These are phyloP conservation scores for Breviolum minutum DNA, from an alignment of 73 alveolate species.

Conservation along the genomic window DNA sequence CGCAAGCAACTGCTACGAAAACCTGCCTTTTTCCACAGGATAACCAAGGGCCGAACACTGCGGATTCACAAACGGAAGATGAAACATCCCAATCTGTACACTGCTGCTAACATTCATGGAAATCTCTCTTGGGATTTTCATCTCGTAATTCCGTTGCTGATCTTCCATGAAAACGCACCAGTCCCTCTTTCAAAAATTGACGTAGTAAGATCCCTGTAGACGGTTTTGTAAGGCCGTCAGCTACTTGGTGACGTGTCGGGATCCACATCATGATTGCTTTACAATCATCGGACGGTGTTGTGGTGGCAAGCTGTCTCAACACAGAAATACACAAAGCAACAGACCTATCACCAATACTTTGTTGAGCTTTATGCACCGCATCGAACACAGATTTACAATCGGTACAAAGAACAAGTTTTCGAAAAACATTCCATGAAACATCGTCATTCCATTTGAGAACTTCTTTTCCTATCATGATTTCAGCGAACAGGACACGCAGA, in stretches of 20 bases:
- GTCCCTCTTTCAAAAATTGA: too few species aligned
- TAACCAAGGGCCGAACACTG: too few species aligned
- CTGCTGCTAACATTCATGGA: too few species aligned
- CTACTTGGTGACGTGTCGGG: neutral
- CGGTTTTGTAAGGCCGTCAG: neutral
- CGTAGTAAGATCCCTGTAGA: neutral
- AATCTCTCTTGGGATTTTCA: too few species aligned
- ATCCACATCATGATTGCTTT: neutral
- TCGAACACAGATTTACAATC: slow-evolving; percentile 23
- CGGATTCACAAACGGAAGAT: too few species aligned
- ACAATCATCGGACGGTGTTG: neutral
- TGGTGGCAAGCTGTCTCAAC: neutral
- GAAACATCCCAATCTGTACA: too few species aligned
- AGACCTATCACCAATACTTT: neutral
- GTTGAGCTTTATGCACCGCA: neutral
- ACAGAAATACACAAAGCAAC: neutral
- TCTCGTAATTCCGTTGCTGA: too few species aligned
- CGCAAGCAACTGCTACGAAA: too few species aligned
- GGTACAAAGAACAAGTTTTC: neutral
- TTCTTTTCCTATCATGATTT: neutral
- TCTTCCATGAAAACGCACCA: too few species aligned
- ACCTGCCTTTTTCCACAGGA: too few species aligned
- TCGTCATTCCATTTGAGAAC: neutral
- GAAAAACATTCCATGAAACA: neutral
- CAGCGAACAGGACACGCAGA: neutral